Evolutionary conservation across 331 rosid genomes (phyloP).

Genomic region (Rhamnella rubrinervis): DNA sequence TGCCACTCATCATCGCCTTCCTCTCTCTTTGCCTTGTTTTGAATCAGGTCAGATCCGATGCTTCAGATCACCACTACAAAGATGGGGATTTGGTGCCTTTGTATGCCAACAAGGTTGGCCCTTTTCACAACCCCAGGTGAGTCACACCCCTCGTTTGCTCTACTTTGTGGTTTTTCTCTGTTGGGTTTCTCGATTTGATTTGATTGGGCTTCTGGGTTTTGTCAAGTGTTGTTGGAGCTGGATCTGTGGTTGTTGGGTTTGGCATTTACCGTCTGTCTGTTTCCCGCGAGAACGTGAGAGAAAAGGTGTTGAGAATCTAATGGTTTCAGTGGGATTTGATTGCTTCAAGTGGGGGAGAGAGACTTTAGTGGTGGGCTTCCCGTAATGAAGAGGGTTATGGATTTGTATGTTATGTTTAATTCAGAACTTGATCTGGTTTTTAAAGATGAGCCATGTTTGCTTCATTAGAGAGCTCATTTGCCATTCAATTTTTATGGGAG

Average conservation of each 20-base stretch:
- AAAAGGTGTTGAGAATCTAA: neutral
- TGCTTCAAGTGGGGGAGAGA: neutral
- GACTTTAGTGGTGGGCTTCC: neutral
- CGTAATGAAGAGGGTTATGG: neutral
- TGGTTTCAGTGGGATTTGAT: neutral
- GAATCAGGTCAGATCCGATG: conserved; percentile 50
- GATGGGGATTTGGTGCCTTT: conserved; percentile 73
- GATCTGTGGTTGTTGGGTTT: conserved; percentile 22
- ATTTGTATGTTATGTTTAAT: neutral
- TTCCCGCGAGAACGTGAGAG: conserved; percentile 3
- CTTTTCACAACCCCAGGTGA: conserved; percentile 80
- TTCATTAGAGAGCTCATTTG: neutral
- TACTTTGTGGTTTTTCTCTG: neutral
- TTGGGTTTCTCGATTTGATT: neutral
- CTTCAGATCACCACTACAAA: conserved; percentile 68
- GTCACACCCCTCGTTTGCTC: neutral
- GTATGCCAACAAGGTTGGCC: conserved; percentile 79
- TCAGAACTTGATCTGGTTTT: conserved; percentile 26
- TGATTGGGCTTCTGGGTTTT: neutral
- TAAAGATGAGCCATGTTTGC: neutral
- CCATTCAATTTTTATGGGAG: neutral
- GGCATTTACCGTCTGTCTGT: conserved; percentile 15
- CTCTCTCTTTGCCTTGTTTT: conserved; percentile 17
- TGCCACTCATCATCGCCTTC: conserved; percentile 34
- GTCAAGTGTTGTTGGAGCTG: neutral